phyloP scores from a whole-genome alignment of 257 asterid species.

The Ehretia macrophylla region DNA sequence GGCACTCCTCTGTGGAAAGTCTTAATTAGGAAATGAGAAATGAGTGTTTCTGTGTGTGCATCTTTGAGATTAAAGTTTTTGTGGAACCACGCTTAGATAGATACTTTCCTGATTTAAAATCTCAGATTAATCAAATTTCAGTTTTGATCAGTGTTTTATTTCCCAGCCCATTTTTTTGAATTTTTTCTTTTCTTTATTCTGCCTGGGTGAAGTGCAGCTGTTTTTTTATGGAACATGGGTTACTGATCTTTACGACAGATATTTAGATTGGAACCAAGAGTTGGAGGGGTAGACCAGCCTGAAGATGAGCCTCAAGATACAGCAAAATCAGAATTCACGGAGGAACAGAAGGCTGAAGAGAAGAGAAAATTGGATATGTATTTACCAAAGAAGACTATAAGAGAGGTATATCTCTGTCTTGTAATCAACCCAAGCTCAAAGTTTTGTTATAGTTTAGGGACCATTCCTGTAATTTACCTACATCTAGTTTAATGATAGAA shows the following conservation, averaged over 20 bases:
- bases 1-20: no score
- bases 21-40: no score
- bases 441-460: neutral
- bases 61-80: no score
- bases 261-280: conserved; percentile 64
- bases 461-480: no score
- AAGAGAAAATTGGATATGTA: conserved; percentile 21
- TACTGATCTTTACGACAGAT: conserved; percentile 35
- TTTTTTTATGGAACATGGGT: neutral
- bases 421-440: neutral
- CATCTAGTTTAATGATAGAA: no score
- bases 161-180: neutral
- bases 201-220: neutral
- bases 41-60: no score
- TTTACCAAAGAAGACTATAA: conserved; percentile 39
- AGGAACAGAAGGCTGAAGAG: conserved; percentile 35
- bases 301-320: conserved; percentile 34
- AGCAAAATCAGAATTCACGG: conserved; percentile 30
- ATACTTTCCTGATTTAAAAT: no score
- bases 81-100: no score
- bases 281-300: conserved; percentile 30
- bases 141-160: no score
- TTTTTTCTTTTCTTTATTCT: neutral
- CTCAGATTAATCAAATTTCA: no score
- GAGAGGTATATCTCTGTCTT: conserved; percentile 33